Evolutionary conservation across 345 rosid genomes (phyloP), one percentile per base, ranked within the genome.

Genomic region (Microthlaspi erraticum): DNA sequence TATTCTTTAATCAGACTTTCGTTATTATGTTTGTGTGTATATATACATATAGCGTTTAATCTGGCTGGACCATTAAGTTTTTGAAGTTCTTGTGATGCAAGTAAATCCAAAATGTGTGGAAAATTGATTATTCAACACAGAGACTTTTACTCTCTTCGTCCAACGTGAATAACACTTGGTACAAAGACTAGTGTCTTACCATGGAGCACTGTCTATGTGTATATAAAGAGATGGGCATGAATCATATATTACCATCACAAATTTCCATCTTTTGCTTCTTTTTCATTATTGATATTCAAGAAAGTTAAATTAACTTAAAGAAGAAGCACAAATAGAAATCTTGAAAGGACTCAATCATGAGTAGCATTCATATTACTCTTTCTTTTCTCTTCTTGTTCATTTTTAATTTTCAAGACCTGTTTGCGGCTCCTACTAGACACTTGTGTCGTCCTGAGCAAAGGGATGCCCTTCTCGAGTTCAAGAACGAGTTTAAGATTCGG

Each of bases 391-490:
- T 55, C 45, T 5, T 18, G 3, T 20, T 54, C 26, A 32, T 7
- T 8, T 33, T 6, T 45, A 7, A 5, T 19, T 43, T 12, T 54
- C 42, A 0, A 6, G 5, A 66, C 5, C 31, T 12, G 29, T 38
- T 14, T 20, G 31, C 70, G 6, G 5, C 42, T 13, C 20, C 58
- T 50, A 12, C 16, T 2, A 37, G 11, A 16, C 18, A 11, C 1
- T 8, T 53, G 54, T 67, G 63, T 43, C 72, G 8, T 13, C 14
- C 34, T 0, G 20, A 68, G 16, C 36, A 68, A 41, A 67, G 42
- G 8, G 63, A 17, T 7, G 72, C 53, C 29, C 17, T 67, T 54
- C 18, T 67, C 2, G 1, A 54, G 32, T 17, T 65, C 59, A 64
- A 19, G 11, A 2, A 2, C 3, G 68, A 63, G 43, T 17, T 63